These are phyloP conservation scores for Exserohilum rostratum DNA, from an alignment of 2,329 filamentous ascomycete genomes.

Conservation along the genomic window DNA sequence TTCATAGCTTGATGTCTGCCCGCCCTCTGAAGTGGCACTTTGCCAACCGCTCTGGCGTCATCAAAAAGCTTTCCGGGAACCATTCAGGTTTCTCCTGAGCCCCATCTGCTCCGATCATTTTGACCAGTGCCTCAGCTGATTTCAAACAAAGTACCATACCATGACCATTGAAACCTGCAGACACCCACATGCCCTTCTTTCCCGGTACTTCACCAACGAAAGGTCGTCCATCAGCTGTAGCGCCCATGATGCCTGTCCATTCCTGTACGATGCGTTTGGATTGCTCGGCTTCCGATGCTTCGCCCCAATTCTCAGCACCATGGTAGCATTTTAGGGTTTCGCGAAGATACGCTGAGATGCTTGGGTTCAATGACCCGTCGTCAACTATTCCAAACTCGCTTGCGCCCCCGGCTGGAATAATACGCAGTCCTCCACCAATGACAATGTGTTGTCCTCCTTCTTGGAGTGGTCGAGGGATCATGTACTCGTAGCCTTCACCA, in stretches of 20 bases:
- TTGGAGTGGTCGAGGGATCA: conserved; percentile 60
- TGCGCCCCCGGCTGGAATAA: conserved; percentile 51
- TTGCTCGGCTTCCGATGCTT: conserved; percentile 21
- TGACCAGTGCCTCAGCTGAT: conserved; percentile 62
- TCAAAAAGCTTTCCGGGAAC: conserved; percentile 61
- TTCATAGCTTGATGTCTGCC: neutral
- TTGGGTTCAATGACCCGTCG: conserved; percentile 60
- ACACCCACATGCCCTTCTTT: conserved; percentile 58
- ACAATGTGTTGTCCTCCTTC: conserved; percentile 59
- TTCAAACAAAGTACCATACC: conserved; percentile 69
- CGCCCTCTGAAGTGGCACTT: neutral
- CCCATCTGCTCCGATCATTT: conserved; percentile 56
- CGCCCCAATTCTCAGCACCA: conserved; percentile 52
- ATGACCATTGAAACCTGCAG: conserved; percentile 69
- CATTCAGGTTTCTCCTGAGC: conserved; percentile 50
- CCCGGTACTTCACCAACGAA: conserved; percentile 54
- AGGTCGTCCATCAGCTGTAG: conserved; percentile 57
- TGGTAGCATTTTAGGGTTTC: conserved; percentile 58
- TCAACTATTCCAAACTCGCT: conserved; percentile 62
- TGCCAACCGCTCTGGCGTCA: conserved; percentile 52
- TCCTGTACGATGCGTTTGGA: conserved; percentile 44
- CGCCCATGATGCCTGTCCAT: conserved; percentile 61
- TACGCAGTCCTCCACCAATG: conserved; percentile 64
- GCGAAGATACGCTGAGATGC: conserved; percentile 57
- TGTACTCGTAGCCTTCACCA: conserved; percentile 68